Conservation (phyloP, 176 grass and related monocot species). For the Pontederia paniculata region DNA sequence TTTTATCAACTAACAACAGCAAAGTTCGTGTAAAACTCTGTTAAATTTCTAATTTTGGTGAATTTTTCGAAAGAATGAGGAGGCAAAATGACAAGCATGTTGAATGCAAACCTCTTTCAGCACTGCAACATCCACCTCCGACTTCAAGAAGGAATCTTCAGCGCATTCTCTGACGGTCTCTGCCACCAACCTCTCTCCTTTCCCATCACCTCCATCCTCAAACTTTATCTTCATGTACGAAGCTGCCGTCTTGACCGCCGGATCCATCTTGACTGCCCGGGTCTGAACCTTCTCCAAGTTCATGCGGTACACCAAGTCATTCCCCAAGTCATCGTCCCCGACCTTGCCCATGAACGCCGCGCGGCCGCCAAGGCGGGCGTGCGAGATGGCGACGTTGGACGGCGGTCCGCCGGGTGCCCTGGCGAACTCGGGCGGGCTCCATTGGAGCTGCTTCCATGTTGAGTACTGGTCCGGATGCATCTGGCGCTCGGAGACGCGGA, state of each 20-base stretch:
- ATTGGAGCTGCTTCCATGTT: slow-evolving; percentile 67
- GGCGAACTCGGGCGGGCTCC: slow-evolving; percentile 77
- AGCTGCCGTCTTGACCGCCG: slow-evolving; percentile 32
- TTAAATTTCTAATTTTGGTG: no score
- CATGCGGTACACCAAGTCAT: slow-evolving; percentile 62
- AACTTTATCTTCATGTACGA: slow-evolving; percentile 68
- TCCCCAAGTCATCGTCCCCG: slow-evolving; percentile 69
- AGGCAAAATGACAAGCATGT: slow-evolving; percentile 2
- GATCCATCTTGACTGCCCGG: slow-evolving; percentile 46
- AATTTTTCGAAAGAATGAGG: no score
- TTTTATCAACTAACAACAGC: no score
- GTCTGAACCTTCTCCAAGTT: slow-evolving; percentile 68
- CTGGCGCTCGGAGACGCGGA: slow-evolving; percentile 68
- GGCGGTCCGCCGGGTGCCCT: slow-evolving; percentile 55
- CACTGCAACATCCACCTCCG: slow-evolving; percentile 54
- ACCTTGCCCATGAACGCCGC: slow-evolving; percentile 76
- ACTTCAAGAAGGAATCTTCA: slow-evolving; percentile 51
- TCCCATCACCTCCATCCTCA: slow-evolving; percentile 27
- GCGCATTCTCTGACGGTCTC: slow-evolving; percentile 51
- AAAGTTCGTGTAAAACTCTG: no score
- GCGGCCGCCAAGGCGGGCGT: slow-evolving; percentile 52
- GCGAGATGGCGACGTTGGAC: slow-evolving; percentile 69
- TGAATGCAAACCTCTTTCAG: slow-evolving; percentile 58
- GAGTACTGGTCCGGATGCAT: slow-evolving; percentile 76
- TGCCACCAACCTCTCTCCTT: slow-evolving; percentile 46